Conservation (phyloP, 352 stramenopile species). For the Pythium apleroticum region DNA sequence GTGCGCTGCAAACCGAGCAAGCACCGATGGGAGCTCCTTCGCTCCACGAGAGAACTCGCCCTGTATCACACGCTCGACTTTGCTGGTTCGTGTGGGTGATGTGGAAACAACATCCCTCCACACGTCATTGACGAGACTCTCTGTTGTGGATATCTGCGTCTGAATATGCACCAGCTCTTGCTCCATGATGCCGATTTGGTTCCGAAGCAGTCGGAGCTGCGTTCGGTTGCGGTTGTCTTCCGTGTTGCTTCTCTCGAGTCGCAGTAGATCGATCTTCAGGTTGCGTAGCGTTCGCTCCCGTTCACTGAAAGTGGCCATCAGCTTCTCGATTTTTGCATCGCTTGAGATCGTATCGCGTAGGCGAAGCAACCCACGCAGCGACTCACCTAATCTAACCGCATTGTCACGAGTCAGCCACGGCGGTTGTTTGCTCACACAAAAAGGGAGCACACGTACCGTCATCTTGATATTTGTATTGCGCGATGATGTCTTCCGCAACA, state of each 20-base stretch:
- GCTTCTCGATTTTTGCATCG: conserved; percentile 56
- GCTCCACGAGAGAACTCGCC: conserved; percentile 16
- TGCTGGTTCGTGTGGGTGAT: conserved; percentile 10
- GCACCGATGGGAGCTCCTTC: conserved; percentile 51
- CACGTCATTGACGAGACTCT: conserved; percentile 55
- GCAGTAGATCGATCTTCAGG: conserved; percentile 63
- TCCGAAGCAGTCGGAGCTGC: conserved; percentile 55
- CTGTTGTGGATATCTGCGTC: conserved; percentile 46
- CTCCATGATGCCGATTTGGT: conserved; percentile 55
- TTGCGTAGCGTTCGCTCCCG: conserved; percentile 52
- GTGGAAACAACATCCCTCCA: conserved; percentile 50
- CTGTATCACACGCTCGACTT: background rate
- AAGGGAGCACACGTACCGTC: conserved; percentile 40
- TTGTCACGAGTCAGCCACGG: background rate
- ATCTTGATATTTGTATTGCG: conserved; percentile 83
- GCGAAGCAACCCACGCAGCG: conserved; percentile 58
- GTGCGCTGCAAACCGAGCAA: conserved; percentile 58
- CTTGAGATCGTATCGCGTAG: conserved; percentile 68
- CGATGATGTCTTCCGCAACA: conserved; percentile 69
- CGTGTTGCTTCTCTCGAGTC: conserved; percentile 50
- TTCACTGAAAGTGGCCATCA: conserved; percentile 38
- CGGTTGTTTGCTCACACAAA: background rate
- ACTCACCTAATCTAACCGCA: conserved; percentile 48
- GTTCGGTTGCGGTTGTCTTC: conserved; percentile 50
- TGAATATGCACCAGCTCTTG: conserved; percentile 64